Base-by-base conservation (phyloP, 768 basidiomycete genomes). In the Stropharia rugosoannulata region DNA sequence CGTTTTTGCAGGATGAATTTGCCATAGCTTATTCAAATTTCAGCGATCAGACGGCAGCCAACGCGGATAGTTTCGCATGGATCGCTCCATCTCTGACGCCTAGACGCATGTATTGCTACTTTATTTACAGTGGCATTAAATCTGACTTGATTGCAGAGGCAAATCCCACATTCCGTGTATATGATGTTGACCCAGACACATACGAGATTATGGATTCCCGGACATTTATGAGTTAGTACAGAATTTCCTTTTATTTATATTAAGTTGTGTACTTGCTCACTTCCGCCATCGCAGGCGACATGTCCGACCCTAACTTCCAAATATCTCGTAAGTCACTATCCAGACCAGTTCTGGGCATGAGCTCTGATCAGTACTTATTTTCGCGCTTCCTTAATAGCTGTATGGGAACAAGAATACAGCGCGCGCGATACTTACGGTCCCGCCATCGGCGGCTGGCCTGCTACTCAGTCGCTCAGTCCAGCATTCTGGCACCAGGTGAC, bases 151-250 rank as follows among this genome's bases (percentile, higher is more conserved):
- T 36, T 12, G 18, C 40, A 85, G 83, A 72, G 54, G 81, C 76
- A 35, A 83, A 83, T 60, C 82, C 78, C 2, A 78, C 77, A 11
- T 85, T 80, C 71, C 80, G 81, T 49, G 67, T 85, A 0, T 86
- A 86, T 63, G 84, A 86, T 49, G 71, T 87, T 25, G 86, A 87
- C 62, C 82, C 84, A 2, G 83, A 84, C 56, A 85, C 84, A 7
- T 86, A 80, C 59, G 86, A 86, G 60, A 66, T 87, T 47, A 81
- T 86, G 79, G 84, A 87, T 58, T 70, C 75, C 4, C 72, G 73
- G 11, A 80, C 79, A 0, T 82, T 79, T 63, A 69, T 73, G 47
- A 74, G 83, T 84, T 49, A 16, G 80, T 63, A 40, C 15, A 41
- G 27, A 11, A 9, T 52, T 37, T 3, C 46, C 19, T 4, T 11